A percentile compares a stretch with the other conserved stretches of the same genome.
Conservation (phyloP, 345 rosid species). For the Citrus cavaleriei region DNA sequence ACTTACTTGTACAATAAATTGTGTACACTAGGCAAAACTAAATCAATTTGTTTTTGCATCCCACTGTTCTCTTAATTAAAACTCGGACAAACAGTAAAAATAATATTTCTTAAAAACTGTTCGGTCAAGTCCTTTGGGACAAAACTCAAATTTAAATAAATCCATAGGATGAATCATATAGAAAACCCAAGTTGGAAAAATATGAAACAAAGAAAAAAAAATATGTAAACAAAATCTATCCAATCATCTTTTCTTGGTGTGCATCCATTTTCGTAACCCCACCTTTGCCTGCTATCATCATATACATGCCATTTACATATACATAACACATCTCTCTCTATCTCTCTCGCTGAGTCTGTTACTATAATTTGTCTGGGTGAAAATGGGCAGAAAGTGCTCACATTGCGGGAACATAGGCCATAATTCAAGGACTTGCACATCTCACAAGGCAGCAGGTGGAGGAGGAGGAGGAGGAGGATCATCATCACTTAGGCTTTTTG, state of each 20-base stretch:
- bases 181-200: constrained; percentile 29
- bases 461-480: background rate
- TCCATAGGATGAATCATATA: too few relatives aligned
- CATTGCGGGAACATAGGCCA: constrained; percentile 66
- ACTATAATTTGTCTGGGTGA: constrained; percentile 6
- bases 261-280: constrained; percentile 44
- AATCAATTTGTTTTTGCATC: too few relatives aligned
- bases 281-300: background rate
- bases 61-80: too few relatives aligned
- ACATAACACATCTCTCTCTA: constrained; percentile 16
- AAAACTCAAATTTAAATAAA: too few relatives aligned
- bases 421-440: constrained; percentile 57
- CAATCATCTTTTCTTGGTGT: constrained; percentile 47
- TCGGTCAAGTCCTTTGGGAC: too few relatives aligned
- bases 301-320: constrained; percentile 29
- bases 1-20: too few relatives aligned
- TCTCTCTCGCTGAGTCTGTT: constrained; percentile 11
- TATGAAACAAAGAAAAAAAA: constrained; percentile 7
- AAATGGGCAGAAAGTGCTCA: constrained; percentile 74
- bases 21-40: too few relatives aligned
- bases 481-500: constrained; percentile 39
- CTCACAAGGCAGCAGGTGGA: constrained; percentile 12
- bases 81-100: too few relatives aligned
- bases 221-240: constrained; percentile 36
- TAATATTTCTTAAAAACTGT: too few relatives aligned